A percentile compares a stretch with the other conserved stretches of the same genome.
These are phyloP conservation scores for Stephania japonica DNA, from an alignment of 164 flowering plant genomes.

Conservation along the genomic window DNA sequence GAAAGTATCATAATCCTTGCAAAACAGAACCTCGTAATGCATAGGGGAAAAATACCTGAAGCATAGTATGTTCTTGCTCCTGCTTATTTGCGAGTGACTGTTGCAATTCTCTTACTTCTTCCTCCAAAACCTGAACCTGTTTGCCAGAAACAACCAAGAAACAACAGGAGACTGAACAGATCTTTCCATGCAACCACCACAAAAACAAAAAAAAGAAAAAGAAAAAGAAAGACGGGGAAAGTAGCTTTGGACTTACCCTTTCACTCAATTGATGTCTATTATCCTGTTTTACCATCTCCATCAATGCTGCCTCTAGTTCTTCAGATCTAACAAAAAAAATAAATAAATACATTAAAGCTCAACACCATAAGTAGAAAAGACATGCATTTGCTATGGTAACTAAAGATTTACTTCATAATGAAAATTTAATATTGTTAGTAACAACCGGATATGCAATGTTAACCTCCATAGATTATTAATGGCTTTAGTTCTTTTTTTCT, in stretches of 20 bases:
- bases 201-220: background rate
- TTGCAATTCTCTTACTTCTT: conserved; percentile 53
- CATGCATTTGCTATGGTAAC: background rate
- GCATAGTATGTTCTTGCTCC: conserved; percentile 90
- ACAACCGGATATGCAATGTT: too few species aligned
- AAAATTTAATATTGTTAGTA: too few species aligned
- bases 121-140: conserved; percentile 88
- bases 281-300: conserved; percentile 90
- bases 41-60: conserved; percentile 52
- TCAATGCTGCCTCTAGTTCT: conserved; percentile 89
- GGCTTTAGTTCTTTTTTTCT: too few species aligned
- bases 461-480: too few species aligned
- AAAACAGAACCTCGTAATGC: background rate
- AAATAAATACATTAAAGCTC: conserved; percentile 1
- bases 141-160: background rate
- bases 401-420: background rate
- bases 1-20: background rate
- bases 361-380: background rate
- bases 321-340: conserved; percentile 63
- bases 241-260: conserved; percentile 42
- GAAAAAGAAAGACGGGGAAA: background rate
- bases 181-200: background rate
- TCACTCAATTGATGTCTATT: conserved; percentile 77
- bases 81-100: conserved; percentile 73
- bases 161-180: background rate